These are phyloP conservation scores for Metarhizium robertsii DNA, from an alignment of 2,329 filamentous ascomycete genomes.

Conservation along the genomic window DNA sequence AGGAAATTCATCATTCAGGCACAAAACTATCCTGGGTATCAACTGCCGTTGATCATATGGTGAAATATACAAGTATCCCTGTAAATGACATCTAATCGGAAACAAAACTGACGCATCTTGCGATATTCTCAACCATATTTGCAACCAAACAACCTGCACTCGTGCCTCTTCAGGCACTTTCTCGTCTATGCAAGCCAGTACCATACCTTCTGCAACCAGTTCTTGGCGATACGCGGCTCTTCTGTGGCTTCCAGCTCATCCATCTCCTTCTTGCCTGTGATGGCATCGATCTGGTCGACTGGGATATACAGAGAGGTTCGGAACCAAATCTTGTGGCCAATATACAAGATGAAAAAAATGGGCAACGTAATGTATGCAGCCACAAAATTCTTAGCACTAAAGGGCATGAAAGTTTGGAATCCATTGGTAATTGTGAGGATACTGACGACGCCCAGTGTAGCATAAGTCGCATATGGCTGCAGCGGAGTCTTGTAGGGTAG, in stretches of 20 bases:
- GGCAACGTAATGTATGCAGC: conserved; percentile 54
- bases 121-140: not conserved
- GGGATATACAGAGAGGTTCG: conserved; percentile 33
- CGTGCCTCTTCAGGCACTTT: not conserved
- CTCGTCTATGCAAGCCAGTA: conserved; percentile 41
- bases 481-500: conserved; percentile 43
- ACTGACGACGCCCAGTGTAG: conserved; percentile 45
- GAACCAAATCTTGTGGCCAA: conserved; percentile 47
- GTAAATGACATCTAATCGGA: not conserved
- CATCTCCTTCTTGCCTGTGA: conserved; percentile 53
- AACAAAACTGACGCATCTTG: not conserved
- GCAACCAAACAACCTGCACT: not conserved
- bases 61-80: not conserved
- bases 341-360: conserved; percentile 50
- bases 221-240: conserved; percentile 36
- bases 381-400: conserved; percentile 54
- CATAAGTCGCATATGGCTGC: conserved; percentile 56
- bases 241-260: conserved; percentile 45
- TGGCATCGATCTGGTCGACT: conserved; percentile 42
- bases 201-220: conserved; percentile 43
- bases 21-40: conserved; percentile 2
- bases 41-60: not conserved
- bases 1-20: not conserved
- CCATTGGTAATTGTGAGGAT: conserved; percentile 66
- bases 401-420: conserved; percentile 67